phyloP scores from a whole-genome alignment of 2,329 filamentous ascomycete genomes.

The Alternaria viburni region DNA sequence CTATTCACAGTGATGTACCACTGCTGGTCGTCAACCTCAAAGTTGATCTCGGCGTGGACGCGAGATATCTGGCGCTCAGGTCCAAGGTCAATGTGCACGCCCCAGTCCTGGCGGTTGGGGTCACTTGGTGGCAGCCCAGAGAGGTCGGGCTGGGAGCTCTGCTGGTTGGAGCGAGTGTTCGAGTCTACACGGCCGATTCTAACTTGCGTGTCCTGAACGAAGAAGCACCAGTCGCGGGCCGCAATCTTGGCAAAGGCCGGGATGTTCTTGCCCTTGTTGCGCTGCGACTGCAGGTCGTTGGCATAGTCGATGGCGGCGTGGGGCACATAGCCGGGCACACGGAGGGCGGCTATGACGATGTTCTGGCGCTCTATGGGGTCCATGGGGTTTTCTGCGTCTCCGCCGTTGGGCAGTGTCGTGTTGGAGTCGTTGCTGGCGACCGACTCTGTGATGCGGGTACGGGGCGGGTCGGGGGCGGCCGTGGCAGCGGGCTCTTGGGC shows the following conservation, averaged over 20 bases:
- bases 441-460: conserved; percentile 45
- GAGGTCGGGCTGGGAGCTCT: conserved; percentile 35
- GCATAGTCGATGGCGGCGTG: conserved; percentile 65
- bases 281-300: conserved; percentile 55
- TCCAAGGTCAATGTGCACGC: conserved; percentile 82
- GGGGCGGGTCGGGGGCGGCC: conserved; percentile 29
- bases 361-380: conserved; percentile 47
- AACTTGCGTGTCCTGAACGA: conserved; percentile 75
- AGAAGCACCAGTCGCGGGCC: conserved; percentile 83
- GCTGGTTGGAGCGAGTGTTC: conserved; percentile 34
- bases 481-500: conserved; percentile 28
- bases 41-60: conserved; percentile 58
- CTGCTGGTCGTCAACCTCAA: conserved; percentile 55
- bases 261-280: conserved; percentile 52
- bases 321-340: conserved; percentile 56
- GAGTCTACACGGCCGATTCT: conserved; percentile 70
- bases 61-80: conserved; percentile 59
- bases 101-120: conserved; percentile 42
- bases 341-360: conserved; percentile 49
- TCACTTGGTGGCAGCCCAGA: conserved; percentile 32
- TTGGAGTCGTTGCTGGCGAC: conserved; percentile 52
- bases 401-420: conserved; percentile 43
- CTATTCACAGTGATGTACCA: conserved; percentile 91
- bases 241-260: conserved; percentile 81
- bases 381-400: conserved; percentile 35